Evolutionary conservation across 306 rosid species (phyloP), one percentile per base, ranked within the genome.

Genomic region (Vigna trinervia): DNA sequence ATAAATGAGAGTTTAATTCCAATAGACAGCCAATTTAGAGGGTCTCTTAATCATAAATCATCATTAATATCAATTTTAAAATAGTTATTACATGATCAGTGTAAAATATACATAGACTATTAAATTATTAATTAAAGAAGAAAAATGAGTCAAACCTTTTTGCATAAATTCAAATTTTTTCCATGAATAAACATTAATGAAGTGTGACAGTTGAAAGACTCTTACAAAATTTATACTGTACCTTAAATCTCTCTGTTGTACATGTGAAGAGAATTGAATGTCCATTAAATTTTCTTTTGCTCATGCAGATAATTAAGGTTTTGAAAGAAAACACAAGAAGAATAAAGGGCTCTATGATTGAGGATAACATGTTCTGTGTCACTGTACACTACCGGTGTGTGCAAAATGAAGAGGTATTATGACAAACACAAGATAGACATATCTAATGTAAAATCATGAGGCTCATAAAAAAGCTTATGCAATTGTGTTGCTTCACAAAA

Each of bases 371-470:
- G 69, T 87, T 80, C 52, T 86, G 94, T 22, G n/a, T 78, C 32
- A 75, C 74, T 20, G 87, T 90, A 10, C 91, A 90, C 81, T 90
- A 74, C 62, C 74, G 94, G 1, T 65, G 75, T 17, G 91, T 90
- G 71, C 75, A 82, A 71, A 85, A 66, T 51, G 87, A 87, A 54
- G 63, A 84, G 91, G 94, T 87, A 80, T 22, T 4, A 9, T 6
- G 2, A 64, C 69, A 66, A 17, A 26, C 41, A 17, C 80, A 43
- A 60, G 15, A 68, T 60, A 26, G 7, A 60, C 10, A 43, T 54
- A 75, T 57, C 63, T 60, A 12, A 51, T 28, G 22, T 13, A 28
- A 38, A 53, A 19, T 41, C 15, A 10, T 15, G n/a, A 66, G 23
- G 34, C 20, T 22, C 54, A 20, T 53, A 36, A 61, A 17, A 48